Percentiles rank a stretch among this genome's conserved stretches.
phyloP scores from a whole-genome alignment of 2,329 filamentous ascomycete species.

The Rugonectria rugulosa region DNA sequence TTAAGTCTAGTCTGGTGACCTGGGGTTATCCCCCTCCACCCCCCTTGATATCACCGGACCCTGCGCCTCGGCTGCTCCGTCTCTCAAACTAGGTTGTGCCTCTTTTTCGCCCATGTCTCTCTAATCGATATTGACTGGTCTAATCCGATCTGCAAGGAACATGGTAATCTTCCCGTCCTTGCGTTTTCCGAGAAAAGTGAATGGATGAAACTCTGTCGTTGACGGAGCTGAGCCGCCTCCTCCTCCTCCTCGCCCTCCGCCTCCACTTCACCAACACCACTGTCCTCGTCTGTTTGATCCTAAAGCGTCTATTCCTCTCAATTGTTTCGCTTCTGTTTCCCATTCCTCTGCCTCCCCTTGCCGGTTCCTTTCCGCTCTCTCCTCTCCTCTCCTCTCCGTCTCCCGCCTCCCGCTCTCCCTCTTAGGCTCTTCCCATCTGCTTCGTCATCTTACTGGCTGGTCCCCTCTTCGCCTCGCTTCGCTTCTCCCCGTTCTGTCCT shows the following conservation, averaged over 20 bases:
- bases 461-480: background rate
- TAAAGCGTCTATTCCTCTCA: slow-evolving; percentile 17
- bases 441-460: background rate
- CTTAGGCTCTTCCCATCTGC: too few species aligned
- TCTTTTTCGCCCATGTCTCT: too few species aligned
- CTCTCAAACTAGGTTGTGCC: too few species aligned
- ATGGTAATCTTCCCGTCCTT: too few species aligned
- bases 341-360: slow-evolving; percentile 9
- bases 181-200: too few species aligned
- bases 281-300: slow-evolving; percentile 23
- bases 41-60: background rate
- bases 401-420: background rate
- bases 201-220: background rate
- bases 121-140: too few species aligned
- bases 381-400: background rate
- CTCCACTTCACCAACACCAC: too few species aligned
- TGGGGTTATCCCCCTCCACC: too few species aligned
- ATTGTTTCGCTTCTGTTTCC: slow-evolving; percentile 17
- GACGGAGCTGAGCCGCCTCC: background rate
- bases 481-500: background rate
- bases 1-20: too few species aligned
- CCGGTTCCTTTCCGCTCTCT: background rate
- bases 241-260: background rate
- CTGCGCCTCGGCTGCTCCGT: background rate
- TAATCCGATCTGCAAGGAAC: too few species aligned